phyloP scores from a whole-genome alignment of 345 rosid genomes.

The Turnera subulata region DNA sequence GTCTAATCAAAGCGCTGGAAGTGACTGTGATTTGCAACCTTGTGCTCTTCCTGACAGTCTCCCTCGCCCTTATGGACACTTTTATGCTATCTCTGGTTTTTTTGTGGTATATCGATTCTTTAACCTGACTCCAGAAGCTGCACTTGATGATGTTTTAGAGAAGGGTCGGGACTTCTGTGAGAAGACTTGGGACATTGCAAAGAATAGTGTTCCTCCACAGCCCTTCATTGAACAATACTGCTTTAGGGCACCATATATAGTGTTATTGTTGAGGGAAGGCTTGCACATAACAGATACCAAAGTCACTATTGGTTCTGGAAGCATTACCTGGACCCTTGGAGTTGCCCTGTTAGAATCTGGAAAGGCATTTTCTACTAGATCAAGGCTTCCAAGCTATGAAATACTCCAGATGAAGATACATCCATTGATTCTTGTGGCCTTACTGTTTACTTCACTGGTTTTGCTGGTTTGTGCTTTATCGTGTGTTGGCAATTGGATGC shows the following conservation, averaged over 20 bases:
- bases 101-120: slow-evolving; percentile 88
- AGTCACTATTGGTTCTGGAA: slow-evolving; percentile 80
- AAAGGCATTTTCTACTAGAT: slow-evolving; percentile 57
- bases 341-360: slow-evolving; percentile 91
- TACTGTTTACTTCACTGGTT: slow-evolving; percentile 58
- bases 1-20: slow-evolving; percentile 55
- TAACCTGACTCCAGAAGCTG: slow-evolving; percentile 72
- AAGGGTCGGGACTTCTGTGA: slow-evolving; percentile 85
- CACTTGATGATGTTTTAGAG: slow-evolving; percentile 88
- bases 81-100: slow-evolving; percentile 91
- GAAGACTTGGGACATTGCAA: slow-evolving; percentile 75
- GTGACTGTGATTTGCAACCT: slow-evolving; percentile 88
- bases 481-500: slow-evolving; percentile 60
- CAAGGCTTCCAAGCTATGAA: slow-evolving; percentile 55
- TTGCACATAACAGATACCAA: slow-evolving; percentile 77
- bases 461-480: slow-evolving; percentile 74
- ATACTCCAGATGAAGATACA: slow-evolving; percentile 60
- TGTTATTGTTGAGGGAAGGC: slow-evolving; percentile 79
- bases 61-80: slow-evolving; percentile 86
- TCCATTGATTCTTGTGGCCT: slow-evolving; percentile 53
- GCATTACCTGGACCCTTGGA: slow-evolving; percentile 98
- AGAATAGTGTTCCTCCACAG: slow-evolving; percentile 79
- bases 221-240: slow-evolving; percentile 99
- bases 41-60: slow-evolving; percentile 74
- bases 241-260: slow-evolving; percentile 93